phyloP scores from a whole-genome alignment of 495 filamentous ascomycete species.

The Friedmanniomyces simplex region DNA sequence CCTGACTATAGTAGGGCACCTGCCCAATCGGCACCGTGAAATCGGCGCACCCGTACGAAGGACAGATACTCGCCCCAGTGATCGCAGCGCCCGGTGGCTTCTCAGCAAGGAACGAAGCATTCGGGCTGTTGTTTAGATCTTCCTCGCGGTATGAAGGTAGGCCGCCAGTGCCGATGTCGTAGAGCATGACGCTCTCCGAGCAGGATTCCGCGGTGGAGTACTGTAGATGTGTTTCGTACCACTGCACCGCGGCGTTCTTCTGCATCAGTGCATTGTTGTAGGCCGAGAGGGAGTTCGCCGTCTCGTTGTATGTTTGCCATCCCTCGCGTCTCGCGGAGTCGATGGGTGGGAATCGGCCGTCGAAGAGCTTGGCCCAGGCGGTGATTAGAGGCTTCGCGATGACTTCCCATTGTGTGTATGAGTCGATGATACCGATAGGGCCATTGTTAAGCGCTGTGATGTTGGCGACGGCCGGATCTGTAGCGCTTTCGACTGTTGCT shows the following conservation, averaged over 20 bases:
- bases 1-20: slow-evolving; percentile 32
- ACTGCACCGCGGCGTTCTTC: slow-evolving; percentile 29
- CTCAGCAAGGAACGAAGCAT: slow-evolving; percentile 28
- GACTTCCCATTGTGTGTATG: slow-evolving; percentile 15
- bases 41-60: slow-evolving; percentile 33
- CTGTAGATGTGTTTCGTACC: slow-evolving; percentile 31
- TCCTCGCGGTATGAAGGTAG: slow-evolving; percentile 32
- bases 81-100: slow-evolving; percentile 25
- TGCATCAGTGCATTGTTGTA: slow-evolving; percentile 25
- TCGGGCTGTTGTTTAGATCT: slow-evolving; percentile 24
- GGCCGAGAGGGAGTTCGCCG: slow-evolving; percentile 10
- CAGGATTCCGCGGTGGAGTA: slow-evolving; percentile 32
- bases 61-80: slow-evolving; percentile 29
- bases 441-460: slow-evolving; percentile 9
- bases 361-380: slow-evolving; percentile 25
- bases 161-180: slow-evolving; percentile 36
- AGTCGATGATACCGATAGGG: slow-evolving; percentile 21
- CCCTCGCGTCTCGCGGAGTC: slow-evolving; percentile 26
- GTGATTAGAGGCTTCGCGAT: slow-evolving; percentile 26
- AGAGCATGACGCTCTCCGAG: slow-evolving; percentile 33
- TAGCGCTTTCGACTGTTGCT: slow-evolving; percentile 20
- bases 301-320: slow-evolving; percentile 24
- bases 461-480: slow-evolving; percentile 19
- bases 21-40: slow-evolving; percentile 37
- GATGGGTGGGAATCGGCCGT: slow-evolving; percentile 33